Base-by-base conservation (phyloP, 2,329 filamentous ascomycete species). In the Epichloe sylvatica region DNA sequence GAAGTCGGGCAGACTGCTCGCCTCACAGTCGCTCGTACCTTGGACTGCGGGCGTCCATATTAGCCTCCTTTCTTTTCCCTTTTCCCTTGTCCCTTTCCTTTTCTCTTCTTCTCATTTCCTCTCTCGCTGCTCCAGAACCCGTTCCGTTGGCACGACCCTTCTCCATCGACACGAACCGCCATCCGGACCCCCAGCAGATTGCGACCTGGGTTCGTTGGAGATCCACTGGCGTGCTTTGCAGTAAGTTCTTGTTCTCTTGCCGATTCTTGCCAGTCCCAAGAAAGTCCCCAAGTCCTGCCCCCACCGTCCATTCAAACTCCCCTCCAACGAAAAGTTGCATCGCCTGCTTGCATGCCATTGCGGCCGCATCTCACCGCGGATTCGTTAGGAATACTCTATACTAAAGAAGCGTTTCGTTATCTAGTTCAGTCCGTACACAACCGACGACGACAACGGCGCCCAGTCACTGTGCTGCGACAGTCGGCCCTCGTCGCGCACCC, bases 321-420 rank as follows among this genome's bases (percentile, higher is more conserved):
- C 49, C 45, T 30, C 41, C 49, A 47, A 49, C 41, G 35, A 51
- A 39, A 51, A 47, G 35, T 37, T 49, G 17, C 45, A 39, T 51
- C 49, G 33, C 19, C 37, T 34, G 17, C 35, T 42, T 37, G 37
- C 41, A 30, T 38, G 42, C 30, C 40, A 42, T 48, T 51, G 49
- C 49, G 46, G 46, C 49, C 41, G 21, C 21, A n/a, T 17, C 30
- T 49, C 46, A 46, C 35, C 23, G 19, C 40, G 13, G 12, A 17
- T 42, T 45, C n/a, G 7, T 7, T 25, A 34, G 33, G 39, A 35
- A 37, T 25, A 6, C 34, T 33, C 17, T 36, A 21, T 43, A 34
- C 21, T 30, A 8, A 41, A 37, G 30, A 15, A 15, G 35, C 34
- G 8, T 25, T 42, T 5, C 15, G 6, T 34, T 13, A 21, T n/a